Conservation (phyloP, 805 yeast species). For the Wickerhamomyces sydowiorum region DNA sequence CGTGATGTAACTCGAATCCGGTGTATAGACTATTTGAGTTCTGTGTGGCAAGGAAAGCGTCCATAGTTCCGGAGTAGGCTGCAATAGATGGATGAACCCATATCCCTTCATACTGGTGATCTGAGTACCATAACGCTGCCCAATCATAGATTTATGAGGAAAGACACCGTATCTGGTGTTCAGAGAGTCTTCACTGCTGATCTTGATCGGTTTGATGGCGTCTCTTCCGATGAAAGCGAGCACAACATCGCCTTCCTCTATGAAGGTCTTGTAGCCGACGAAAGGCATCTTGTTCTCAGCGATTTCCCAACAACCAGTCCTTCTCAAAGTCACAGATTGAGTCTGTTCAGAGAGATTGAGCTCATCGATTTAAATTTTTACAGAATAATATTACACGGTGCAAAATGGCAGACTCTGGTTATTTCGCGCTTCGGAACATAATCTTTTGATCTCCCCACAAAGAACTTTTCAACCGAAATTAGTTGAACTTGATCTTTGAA, state of each 20-base stretch:
- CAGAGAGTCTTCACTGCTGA: slow-evolving; percentile 53
- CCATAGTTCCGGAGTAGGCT: slow-evolving; percentile 96
- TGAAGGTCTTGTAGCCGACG: slow-evolving; percentile 52
- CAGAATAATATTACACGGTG: background rate
- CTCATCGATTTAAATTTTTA: background rate
- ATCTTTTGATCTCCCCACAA: background rate
- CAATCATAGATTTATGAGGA: slow-evolving; percentile 80
- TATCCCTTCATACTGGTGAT: slow-evolving; percentile 67
- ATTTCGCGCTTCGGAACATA: background rate
- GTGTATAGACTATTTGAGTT: slow-evolving; percentile 95
- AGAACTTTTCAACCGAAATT: too few species aligned
- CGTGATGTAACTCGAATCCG: slow-evolving; percentile 87
- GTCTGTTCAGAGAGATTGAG: too few species aligned
- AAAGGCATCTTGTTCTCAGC: slow-evolving; percentile 20
- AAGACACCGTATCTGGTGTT: slow-evolving; percentile 89
- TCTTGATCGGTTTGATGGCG: slow-evolving; percentile 66
- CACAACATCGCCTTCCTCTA: slow-evolving; percentile 83
- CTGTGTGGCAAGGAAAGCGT: slow-evolving; percentile 93
- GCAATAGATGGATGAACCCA: slow-evolving; percentile 82
- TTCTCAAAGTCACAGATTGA: too few species aligned
- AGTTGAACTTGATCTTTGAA: too few species aligned
- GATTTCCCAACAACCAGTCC: too few species aligned
- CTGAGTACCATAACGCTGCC: slow-evolving; percentile 78
- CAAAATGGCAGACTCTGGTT: background rate
- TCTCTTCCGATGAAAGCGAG: slow-evolving; percentile 82